Percentiles rank a stretch among this genome's conserved stretches.
Evolutionary conservation across 225 moss, liverwort and hornwort genomes (phyloP).

Genomic region (Pseudoscleropodium purum): DNA sequence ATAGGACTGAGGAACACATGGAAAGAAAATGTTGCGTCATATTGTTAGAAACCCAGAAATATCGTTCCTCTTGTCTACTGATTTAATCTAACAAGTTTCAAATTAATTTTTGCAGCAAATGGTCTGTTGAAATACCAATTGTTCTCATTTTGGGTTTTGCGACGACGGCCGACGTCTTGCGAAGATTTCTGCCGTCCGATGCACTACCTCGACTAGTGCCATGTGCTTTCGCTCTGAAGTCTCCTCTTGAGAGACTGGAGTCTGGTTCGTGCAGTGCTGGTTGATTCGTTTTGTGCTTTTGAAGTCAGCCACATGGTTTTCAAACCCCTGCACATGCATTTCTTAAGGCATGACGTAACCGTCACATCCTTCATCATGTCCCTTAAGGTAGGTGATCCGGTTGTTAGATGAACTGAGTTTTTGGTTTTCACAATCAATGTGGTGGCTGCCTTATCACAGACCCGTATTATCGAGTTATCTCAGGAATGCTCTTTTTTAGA

Average conservation of each 20-base stretch:
- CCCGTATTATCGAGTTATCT: not conserved
- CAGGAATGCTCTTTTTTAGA: not conserved
- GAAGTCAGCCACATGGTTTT: slow-evolving; percentile 58
- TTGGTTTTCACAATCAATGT: not conserved
- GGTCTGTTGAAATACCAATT: slow-evolving; percentile 62
- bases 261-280: slow-evolving; percentile 50
- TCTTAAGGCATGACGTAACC: slow-evolving; percentile 63
- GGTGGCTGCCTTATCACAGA: not conserved
- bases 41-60: not conserved
- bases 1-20: not conserved
- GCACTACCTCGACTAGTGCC: slow-evolving; percentile 55
- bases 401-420: not conserved
- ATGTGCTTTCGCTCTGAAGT: slow-evolving; percentile 63
- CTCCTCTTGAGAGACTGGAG: slow-evolving; percentile 60
- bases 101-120: slow-evolving; percentile 58
- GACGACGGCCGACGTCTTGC: slow-evolving; percentile 55
- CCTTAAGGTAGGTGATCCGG: slow-evolving; percentile 48
- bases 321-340: slow-evolving; percentile 46
- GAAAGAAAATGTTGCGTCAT: not conserved
- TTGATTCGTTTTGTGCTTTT: slow-evolving; percentile 78
- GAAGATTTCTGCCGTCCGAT: slow-evolving; percentile 59
- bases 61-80: not conserved
- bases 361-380: slow-evolving; percentile 66
- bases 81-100: not conserved
- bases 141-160: slow-evolving; percentile 76